Evolutionary conservation across 805 yeast genomes (phyloP), one percentile per base, ranked within the genome.

Genomic region (Lipomyces lipofer): DNA sequence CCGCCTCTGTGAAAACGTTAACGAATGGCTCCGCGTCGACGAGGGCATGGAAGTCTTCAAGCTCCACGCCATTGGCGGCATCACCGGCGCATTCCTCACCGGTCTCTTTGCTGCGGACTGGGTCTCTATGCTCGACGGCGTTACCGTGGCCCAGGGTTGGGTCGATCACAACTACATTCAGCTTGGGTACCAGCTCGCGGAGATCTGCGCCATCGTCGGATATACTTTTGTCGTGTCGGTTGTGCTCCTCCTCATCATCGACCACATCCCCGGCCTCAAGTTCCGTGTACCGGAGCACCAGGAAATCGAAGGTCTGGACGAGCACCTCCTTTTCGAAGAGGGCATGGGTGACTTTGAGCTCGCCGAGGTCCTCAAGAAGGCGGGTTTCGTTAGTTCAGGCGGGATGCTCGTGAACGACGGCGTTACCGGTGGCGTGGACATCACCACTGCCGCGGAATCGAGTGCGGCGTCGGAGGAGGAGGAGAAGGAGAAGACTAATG

Each of bases 41-140:
- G 98, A 92, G 70, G 96, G 97, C 75, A 78, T 91, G 78, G 97
- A 91, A 71, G 95, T 90, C 46, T 92, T 87, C 74, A 88, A 96
- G 27, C 74, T 88, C 56, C 97, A 90, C 71, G 96, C 95, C 65
- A 83, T 89, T 60, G 97, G 96, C 69, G 97, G 96, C 49, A 77
- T 84, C 66, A 75, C 80, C 61, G 97, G 97, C 45, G 82, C 86
- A 25, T 74, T 86, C 21, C 70, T 90, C 71, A 92, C 97, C 22
- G 98, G 96, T 68, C 76, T 92, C 60, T 92, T 92, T 70, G 95
- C 98, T 25, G 88, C 95, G 47, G 88, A 87, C 71, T 85, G 87
- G 71, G 82, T 88, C 60, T 83, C 89, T 54, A 85, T 85, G 25
- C 69, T 84, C 12, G 91, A 87, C 66, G 91, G 86, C 49, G 51